Base-by-base conservation (phyloP, 345 rosid species). In the Syzygium jambos region DNA sequence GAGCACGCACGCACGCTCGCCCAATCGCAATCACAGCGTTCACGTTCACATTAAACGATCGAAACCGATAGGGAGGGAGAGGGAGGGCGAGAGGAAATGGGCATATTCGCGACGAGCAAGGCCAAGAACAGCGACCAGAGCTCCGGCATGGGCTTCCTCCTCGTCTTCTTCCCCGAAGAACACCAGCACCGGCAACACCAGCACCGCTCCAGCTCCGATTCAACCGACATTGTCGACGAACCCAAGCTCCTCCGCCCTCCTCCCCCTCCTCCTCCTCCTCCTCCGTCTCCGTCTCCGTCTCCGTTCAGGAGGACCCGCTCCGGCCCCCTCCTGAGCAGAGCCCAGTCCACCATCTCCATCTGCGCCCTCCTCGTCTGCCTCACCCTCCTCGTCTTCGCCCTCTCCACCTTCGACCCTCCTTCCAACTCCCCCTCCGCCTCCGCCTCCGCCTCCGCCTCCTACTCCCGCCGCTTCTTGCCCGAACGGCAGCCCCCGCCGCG, bases 331-430 rank as follows among this genome's bases (percentile, higher is more conserved):
- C 91, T 94, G 73, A 86, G 92, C 46, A 96, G 93, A 90, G 96
- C 99, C 59, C 98, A 94, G 88, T 96, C 95, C 86, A 98, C 98
- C 8, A 92, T 98, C 87, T 95, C 99, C 12, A 92, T 96, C 86
- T 98, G 99, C 22, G 92, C 91, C 86, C 93, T 98, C 86, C 89
- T 96, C 12, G 90, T 98, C 80, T 91, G 94, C 88, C 73, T 96
- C 57, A 93, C 98, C 19, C 95, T 97, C 86, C 95, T 96, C 61
- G 92, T 96, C 90, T 97, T 97, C 90, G 92, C 98, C 65, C 96
- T 97, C 92, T 95, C 99, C 84, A 95, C 99, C 54, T 95, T 97
- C 89, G 99, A 97, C 34, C 96, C 98, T 86, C 95, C 94, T 92
- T 95, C 98, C 56, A 93, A 98, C 53, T 94, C 95, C 88, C 97